Conservation (phyloP, 495 filamentous ascomycete genomes). For the Jackrogersella multiformis region DNA sequence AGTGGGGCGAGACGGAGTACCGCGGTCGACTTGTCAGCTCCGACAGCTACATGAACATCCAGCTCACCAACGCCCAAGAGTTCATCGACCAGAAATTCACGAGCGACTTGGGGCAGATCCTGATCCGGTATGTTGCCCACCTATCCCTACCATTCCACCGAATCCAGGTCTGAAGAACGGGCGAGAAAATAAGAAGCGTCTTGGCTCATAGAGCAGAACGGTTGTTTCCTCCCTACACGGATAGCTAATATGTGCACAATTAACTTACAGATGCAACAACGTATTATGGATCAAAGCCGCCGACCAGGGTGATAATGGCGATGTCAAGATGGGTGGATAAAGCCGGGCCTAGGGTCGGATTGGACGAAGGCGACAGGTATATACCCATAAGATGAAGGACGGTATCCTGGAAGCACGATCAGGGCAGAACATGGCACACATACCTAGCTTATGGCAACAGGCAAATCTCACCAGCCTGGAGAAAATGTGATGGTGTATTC, state of each 20-base stretch:
- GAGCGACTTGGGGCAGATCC: constrained; percentile 83
- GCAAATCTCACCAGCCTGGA: background rate
- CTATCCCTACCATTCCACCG: background rate
- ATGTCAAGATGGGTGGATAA: constrained; percentile 72
- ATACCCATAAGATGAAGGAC: constrained; percentile 31
- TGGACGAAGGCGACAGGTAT: constrained; percentile 14
- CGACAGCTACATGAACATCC: constrained; percentile 99
- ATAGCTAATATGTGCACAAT: no score
- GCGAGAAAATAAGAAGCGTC: background rate
- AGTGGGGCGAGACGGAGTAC: constrained; percentile 98
- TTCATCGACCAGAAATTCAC: constrained; percentile 89
- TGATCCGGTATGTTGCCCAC: constrained; percentile 75
- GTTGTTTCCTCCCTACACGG: no score
- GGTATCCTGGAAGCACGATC: background rate
- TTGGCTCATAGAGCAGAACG: no score
- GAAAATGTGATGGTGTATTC: background rate
- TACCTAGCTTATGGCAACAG: background rate
- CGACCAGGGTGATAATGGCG: constrained; percentile 64
- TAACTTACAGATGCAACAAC: constrained; percentile 71
- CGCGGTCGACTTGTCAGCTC: constrained; percentile 86
- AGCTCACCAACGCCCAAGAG: constrained; percentile 88
- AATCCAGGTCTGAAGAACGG: background rate
- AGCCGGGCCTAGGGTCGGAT: constrained; percentile 20
- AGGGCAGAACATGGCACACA: constrained; percentile 1
- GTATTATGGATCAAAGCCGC: constrained; percentile 88